These are phyloP conservation scores for Zygnema cylindricum DNA, from an alignment of 139 green algal genomes.

Conservation along the genomic window DNA sequence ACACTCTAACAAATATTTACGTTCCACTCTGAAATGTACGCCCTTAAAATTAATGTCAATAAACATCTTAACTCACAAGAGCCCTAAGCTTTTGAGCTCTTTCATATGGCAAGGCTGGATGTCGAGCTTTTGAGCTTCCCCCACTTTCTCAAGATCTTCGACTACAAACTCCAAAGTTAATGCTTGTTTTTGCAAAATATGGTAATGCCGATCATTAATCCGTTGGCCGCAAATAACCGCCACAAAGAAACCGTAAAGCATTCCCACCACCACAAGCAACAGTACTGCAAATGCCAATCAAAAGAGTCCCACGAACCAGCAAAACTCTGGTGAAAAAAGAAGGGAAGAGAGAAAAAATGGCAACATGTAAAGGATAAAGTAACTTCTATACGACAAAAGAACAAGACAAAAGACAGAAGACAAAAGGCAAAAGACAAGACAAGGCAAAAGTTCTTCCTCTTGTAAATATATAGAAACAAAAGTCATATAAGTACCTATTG, in stretches of 20 bases:
- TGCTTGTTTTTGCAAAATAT: conserved; percentile 15
- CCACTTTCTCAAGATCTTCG: neutral
- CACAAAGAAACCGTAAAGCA: conserved; percentile 38
- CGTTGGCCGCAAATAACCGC: conserved; percentile 1
- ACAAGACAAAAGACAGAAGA: too few species aligned
- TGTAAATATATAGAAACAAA: too few species aligned
- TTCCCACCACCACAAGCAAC: neutral
- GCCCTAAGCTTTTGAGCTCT: conserved; percentile 8
- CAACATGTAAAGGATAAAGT: too few species aligned
- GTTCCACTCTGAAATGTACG: too few species aligned
- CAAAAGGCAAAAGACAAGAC: too few species aligned
- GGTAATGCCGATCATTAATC: conserved; percentile 10
- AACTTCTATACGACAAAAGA: too few species aligned
- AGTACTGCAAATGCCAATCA: conserved; percentile 1
- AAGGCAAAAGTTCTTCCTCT: too few species aligned
- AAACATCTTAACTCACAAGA: too few species aligned
- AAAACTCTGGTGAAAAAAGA: conserved; percentile 12
- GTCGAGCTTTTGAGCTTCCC: neutral
- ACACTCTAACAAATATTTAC: too few species aligned
- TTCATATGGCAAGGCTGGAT: neutral
- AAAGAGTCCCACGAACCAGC: neutral
- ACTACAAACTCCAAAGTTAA: too few species aligned
- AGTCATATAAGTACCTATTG: too few species aligned
- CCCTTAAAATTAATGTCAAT: too few species aligned
- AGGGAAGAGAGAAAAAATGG: neutral